phyloP scores from a whole-genome alignment of 2,329 filamentous ascomycete genomes.

The Ophiocordyceps sinensis region DNA sequence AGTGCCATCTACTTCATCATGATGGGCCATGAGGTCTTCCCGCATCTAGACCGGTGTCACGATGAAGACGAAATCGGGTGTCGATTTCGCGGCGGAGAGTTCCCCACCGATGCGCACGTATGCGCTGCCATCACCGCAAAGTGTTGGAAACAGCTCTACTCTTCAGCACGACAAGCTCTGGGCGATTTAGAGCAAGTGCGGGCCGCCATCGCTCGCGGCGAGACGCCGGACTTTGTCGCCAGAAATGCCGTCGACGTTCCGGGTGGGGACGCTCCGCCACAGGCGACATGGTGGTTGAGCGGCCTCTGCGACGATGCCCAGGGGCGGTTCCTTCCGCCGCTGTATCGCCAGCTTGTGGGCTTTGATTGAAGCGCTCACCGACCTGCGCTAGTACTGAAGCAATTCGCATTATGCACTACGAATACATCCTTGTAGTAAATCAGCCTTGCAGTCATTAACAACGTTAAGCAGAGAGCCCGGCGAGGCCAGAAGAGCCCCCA shows the following conservation, averaged over 20 bases:
- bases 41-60: neutral
- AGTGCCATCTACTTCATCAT: neutral
- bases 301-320: neutral
- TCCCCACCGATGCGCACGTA: neutral
- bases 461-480: too few species aligned
- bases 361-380: conserved; percentile 3
- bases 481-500: too few species aligned
- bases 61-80: neutral
- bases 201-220: neutral
- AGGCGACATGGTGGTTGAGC: neutral
- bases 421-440: too few species aligned
- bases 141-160: neutral
- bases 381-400: conserved; percentile 14
- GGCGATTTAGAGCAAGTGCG: neutral
- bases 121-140: neutral
- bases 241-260: neutral
- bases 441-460: too few species aligned
- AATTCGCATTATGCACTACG: too few species aligned
- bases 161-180: neutral
- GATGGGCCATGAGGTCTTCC: neutral
- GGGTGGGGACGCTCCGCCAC: neutral
- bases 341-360: neutral
- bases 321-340: neutral
- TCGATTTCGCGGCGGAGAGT: neutral
- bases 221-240: neutral